Conservation (phyloP, 495 filamentous ascomycete species). For the Tuber magnatum region DNA sequence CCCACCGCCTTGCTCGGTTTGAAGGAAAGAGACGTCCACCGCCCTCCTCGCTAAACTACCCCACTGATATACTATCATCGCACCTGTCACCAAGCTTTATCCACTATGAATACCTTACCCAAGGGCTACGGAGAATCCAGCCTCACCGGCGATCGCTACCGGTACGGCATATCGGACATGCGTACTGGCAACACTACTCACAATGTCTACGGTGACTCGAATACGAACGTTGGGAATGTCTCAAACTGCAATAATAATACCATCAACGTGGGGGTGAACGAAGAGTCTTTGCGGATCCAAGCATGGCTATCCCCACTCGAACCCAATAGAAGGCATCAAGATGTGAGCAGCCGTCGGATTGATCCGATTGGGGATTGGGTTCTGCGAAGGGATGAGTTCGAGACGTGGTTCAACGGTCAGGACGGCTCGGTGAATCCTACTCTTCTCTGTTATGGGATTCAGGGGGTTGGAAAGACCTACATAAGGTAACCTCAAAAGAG, state of each 20-base stretch:
- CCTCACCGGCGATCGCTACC: background rate
- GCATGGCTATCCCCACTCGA: background rate
- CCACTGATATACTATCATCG: background rate
- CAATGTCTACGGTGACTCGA: background rate
- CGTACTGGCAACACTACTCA: background rate
- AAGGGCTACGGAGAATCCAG: rapidly evolving
- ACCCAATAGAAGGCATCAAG: background rate
- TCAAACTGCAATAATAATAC: background rate
- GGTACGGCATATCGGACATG: background rate
- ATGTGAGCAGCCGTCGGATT: background rate
- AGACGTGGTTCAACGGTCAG: too few species aligned
- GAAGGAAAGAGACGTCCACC: background rate
- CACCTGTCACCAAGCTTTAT: background rate
- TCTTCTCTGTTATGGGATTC: too few species aligned
- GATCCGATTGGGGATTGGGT: background rate
- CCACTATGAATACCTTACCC: background rate
- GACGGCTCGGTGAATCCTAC: too few species aligned
- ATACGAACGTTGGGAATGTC: background rate
- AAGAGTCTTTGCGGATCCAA: background rate
- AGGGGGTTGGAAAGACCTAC: too few species aligned
- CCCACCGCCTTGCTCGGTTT: background rate
- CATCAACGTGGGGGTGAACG: background rate
- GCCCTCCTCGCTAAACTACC: background rate
- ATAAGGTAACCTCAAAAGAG: too few species aligned
- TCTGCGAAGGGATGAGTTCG: background rate